Conservation (phyloP, 441 rosid genomes). For the Pelargonium myrrhifolium region DNA sequence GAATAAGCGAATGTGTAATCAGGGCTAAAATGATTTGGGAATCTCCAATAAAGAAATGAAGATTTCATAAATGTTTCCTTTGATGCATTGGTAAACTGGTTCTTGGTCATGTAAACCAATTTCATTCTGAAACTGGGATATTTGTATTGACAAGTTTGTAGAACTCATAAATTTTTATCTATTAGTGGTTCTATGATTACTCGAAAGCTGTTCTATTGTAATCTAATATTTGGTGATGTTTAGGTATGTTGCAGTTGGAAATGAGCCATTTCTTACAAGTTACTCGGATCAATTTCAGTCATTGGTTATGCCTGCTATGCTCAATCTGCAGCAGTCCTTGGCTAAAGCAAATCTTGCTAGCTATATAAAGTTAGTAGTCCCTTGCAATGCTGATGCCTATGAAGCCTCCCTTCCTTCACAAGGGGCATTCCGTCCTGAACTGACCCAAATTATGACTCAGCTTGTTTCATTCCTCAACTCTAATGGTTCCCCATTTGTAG, state of each 20-base stretch:
- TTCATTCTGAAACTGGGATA: no score
- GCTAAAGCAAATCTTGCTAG: conserved; percentile 70
- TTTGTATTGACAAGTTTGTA: background rate
- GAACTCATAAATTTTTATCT: background rate
- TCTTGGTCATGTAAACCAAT: no score
- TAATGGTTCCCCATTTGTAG: conserved; percentile 80
- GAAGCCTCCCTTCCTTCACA: conserved; percentile 73
- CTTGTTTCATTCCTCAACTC: conserved; percentile 72
- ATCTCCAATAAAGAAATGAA: no score
- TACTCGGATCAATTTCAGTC: conserved; percentile 60
- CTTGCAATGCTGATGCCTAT: conserved; percentile 94
- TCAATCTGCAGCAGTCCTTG: conserved; percentile 74
- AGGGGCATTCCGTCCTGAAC: conserved; percentile 78
- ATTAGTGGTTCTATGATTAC: conserved; percentile 3
- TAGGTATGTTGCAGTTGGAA: conserved; percentile 76
- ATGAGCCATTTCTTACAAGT: conserved; percentile 59
- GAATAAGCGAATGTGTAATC: no score
- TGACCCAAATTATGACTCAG: conserved; percentile 75
- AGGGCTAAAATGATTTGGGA: no score
- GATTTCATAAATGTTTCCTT: no score
- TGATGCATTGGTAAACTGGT: no score
- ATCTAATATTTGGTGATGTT: background rate
- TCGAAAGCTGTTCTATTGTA: conserved; percentile 12
- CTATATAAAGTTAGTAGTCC: conserved; percentile 71
- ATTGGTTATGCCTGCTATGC: conserved; percentile 67